phyloP scores from a whole-genome alignment of 768 basidiomycete genomes.

The Tylopilus sp. region DNA sequence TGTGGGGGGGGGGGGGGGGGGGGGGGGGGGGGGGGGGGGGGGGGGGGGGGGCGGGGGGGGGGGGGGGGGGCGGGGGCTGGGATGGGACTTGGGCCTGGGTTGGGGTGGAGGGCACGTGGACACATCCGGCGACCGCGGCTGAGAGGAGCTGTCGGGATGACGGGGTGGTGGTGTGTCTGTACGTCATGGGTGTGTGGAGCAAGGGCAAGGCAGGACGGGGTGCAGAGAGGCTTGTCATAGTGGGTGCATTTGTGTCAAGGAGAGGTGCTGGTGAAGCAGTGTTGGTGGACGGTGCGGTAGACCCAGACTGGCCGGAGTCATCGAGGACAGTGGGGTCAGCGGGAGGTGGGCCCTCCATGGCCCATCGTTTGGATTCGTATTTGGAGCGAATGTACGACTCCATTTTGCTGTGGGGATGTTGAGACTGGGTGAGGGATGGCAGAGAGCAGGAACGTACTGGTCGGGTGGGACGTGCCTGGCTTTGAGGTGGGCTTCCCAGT shows the following conservation, averaged over 20 bases:
- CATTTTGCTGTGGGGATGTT: constrained; percentile 76
- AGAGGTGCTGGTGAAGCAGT: background rate
- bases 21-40: no score
- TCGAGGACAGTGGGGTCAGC: constrained; percentile 79
- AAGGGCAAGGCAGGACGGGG: constrained; percentile 31
- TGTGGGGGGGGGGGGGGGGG: no score
- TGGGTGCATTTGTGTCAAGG: constrained; percentile 14
- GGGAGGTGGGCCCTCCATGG: constrained; percentile 83
- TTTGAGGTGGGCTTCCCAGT: no score
- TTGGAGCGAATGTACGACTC: constrained; percentile 97
- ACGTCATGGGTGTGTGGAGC: constrained; percentile 21
- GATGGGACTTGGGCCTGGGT: no score
- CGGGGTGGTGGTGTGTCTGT: constrained; percentile 13
- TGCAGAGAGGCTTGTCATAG: constrained; percentile 19
- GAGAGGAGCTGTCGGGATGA: constrained; percentile 26
- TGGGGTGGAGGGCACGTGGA: no score
- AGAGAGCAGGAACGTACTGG: no score
- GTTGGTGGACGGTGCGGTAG: background rate
- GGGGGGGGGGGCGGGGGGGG: no score
- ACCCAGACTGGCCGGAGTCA: constrained; percentile 21
- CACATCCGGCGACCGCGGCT: no score
- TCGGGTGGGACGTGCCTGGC: no score
- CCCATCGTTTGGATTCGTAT: constrained; percentile 93
- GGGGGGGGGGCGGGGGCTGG: no score
- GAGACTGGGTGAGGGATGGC: no score